phyloP scores from a whole-genome alignment of 2,329 filamentous ascomycete genomes.

The Talaromyces sp. region DNA sequence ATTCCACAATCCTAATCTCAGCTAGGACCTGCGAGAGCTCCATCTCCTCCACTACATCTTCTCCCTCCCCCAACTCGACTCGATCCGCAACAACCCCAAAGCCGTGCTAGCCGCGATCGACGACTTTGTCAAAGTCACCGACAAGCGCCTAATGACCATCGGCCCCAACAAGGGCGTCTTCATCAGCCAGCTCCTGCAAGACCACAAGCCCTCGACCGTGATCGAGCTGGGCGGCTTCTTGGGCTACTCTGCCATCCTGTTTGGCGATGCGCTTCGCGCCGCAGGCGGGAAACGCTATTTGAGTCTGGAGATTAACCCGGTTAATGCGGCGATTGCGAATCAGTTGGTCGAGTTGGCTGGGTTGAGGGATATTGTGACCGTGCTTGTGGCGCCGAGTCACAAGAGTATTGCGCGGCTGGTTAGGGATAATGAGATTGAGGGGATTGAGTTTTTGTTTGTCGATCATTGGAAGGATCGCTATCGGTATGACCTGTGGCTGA shows the following conservation, averaged over 20 bases:
- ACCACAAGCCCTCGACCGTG: conserved; percentile 63
- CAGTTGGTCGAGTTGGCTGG: conserved; percentile 70
- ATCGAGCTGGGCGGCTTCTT: conserved; percentile 77
- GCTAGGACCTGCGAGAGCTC: conserved; percentile 67
- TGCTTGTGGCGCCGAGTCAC: conserved; percentile 65
- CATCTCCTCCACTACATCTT: conserved; percentile 68
- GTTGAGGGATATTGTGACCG: conserved; percentile 62
- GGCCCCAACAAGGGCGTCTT: conserved; percentile 69
- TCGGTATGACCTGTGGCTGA: conserved; percentile 68
- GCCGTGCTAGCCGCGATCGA: conserved; percentile 66
- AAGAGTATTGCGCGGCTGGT: conserved; percentile 60
- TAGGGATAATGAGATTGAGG: conserved; percentile 46
- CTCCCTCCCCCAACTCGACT: conserved; percentile 54
- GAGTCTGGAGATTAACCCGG: conserved; percentile 67
- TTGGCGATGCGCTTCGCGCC: conserved; percentile 60
- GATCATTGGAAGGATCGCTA: conserved; percentile 79
- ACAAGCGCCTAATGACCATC: conserved; percentile 75
- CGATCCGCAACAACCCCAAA: conserved; percentile 59
- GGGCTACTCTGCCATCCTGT: conserved; percentile 75
- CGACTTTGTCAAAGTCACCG: conserved; percentile 56
- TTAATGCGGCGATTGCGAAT: conserved; percentile 65
- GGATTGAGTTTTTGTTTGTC: conserved; percentile 69
- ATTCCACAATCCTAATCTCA: neutral
- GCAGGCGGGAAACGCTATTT: conserved; percentile 63
- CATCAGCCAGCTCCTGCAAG: conserved; percentile 62